Conservation (phyloP, 345 rosid genomes). For the Diplotaxis tenuifolia region DNA sequence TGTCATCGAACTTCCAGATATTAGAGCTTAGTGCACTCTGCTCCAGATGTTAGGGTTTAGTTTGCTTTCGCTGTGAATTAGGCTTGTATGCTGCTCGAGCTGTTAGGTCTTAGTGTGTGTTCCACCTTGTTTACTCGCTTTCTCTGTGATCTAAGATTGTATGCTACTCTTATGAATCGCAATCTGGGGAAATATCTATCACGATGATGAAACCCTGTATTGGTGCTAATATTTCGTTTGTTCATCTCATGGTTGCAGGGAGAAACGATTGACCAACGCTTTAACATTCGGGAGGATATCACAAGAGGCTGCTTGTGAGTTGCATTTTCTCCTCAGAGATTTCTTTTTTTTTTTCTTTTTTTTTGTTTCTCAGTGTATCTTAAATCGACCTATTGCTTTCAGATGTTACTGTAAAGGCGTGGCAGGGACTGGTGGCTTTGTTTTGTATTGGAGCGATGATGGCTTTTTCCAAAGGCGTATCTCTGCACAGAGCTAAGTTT, state of each 20-base stretch:
- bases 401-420: constrained; percentile 58
- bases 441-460: constrained; percentile 59
- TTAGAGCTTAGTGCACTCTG: background rate
- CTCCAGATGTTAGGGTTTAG: background rate
- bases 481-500: constrained; percentile 42
- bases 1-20: constrained; percentile 12
- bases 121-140: background rate
- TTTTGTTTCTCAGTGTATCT: background rate
- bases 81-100: background rate
- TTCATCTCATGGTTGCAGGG: constrained; percentile 50
- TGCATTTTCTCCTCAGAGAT: background rate
- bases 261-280: constrained; percentile 50
- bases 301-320: constrained; percentile 67
- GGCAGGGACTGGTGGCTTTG: constrained; percentile 47
- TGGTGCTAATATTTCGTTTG: background rate
- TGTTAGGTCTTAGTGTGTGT: background rate
- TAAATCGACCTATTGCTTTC: constrained; percentile 18
- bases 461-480: constrained; percentile 61
- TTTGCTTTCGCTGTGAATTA: background rate
- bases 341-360: constrained; percentile 13
- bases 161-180: no score
- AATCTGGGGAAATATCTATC: constrained; percentile 1
- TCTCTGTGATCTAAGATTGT: background rate
- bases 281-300: constrained; percentile 51
- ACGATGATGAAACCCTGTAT: background rate